Conservation (phyloP, 768 basidiomycete genomes). For the Rhodotorula taiwanensis region DNA sequence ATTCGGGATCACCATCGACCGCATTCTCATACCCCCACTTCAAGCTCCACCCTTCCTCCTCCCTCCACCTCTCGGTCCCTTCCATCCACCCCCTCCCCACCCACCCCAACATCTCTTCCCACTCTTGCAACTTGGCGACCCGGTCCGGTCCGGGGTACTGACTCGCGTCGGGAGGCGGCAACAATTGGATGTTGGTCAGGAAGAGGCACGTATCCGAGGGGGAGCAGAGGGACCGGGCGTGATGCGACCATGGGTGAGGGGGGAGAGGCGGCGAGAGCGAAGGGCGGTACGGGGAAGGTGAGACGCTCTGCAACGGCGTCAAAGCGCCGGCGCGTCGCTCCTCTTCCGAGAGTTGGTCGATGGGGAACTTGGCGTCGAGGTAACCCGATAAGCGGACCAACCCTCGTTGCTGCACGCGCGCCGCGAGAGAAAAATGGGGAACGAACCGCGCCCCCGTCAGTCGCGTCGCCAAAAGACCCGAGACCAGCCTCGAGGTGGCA, state of each 20-base stretch:
- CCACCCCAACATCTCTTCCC: conserved; percentile 24
- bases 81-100: conserved; percentile 15
- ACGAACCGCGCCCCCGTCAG: too few relatives aligned
- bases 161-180: conserved; percentile 27
- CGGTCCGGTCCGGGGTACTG: conserved; percentile 15
- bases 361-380: conserved; percentile 1
- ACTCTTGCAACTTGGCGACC: background rate
- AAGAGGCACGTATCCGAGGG: conserved; percentile 26
- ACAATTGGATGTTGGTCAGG: conserved; percentile 33
- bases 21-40: conserved; percentile 21
- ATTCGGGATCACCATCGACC: conserved; percentile 28
- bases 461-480: background rate
- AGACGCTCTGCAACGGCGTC: background rate
- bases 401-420: conserved; percentile 30
- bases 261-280: conserved; percentile 9
- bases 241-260: conserved; percentile 29
- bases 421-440: too few relatives aligned
- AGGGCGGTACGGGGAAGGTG: background rate
- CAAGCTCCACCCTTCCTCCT: conserved; percentile 26
- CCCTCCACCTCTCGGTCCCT: conserved; percentile 3
- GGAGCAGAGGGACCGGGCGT: conserved; percentile 23
- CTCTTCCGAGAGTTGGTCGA: background rate
- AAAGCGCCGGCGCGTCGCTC: background rate
- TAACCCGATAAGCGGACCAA: conserved; percentile 7
- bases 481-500: too few relatives aligned